Evolutionary conservation across 2,329 filamentous ascomycete species (phyloP).

Genomic region (Chlorencoelia australis): DNA sequence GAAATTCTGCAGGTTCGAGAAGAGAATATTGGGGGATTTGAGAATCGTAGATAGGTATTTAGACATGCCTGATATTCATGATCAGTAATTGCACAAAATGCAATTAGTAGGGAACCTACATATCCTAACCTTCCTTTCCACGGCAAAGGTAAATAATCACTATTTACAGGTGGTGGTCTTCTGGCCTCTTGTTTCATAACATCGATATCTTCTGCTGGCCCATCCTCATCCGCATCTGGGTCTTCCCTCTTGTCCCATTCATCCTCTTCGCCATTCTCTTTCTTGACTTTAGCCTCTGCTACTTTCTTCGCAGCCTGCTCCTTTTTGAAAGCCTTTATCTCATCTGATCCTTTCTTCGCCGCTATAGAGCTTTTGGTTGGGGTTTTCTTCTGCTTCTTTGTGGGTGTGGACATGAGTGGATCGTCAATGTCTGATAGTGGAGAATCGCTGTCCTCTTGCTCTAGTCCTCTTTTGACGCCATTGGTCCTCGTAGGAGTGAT

Average conservation of each 20-base stretch:
- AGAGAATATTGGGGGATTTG: slow-evolving; percentile 77
- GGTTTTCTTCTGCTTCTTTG: slow-evolving; percentile 21
- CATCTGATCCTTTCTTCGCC: slow-evolving; percentile 25
- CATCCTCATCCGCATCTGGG: slow-evolving; percentile 22
- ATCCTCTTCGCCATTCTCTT: slow-evolving; percentile 18
- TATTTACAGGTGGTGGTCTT: slow-evolving; percentile 66
- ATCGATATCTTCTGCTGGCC: slow-evolving; percentile 21
- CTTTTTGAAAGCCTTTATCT: slow-evolving; percentile 25
- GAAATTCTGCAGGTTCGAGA: slow-evolving; percentile 86
- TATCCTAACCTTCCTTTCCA: slow-evolving; percentile 89
- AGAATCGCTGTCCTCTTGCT: slow-evolving; percentile 16
- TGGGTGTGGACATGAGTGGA: slow-evolving; percentile 3
- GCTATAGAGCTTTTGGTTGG: slow-evolving; percentile 24
- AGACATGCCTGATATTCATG: slow-evolving; percentile 58
- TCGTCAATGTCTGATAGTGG: slow-evolving; percentile 13
- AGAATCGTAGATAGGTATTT: slow-evolving; percentile 78
- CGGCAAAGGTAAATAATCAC: slow-evolving; percentile 70
- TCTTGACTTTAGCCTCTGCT: slow-evolving; percentile 18
- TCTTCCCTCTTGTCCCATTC: slow-evolving; percentile 21
- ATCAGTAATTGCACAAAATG: slow-evolving; percentile 1
- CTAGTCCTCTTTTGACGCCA: slow-evolving; percentile 3
- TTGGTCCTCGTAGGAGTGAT: slow-evolving; percentile 9
- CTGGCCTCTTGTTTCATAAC: slow-evolving; percentile 22
- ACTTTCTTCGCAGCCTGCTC: slow-evolving; percentile 25
- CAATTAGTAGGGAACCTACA: slow-evolving; percentile 41